Base-by-base conservation (phyloP, 2,329 filamentous ascomycete species). In the Pseudogymnoascus sp. region DNA sequence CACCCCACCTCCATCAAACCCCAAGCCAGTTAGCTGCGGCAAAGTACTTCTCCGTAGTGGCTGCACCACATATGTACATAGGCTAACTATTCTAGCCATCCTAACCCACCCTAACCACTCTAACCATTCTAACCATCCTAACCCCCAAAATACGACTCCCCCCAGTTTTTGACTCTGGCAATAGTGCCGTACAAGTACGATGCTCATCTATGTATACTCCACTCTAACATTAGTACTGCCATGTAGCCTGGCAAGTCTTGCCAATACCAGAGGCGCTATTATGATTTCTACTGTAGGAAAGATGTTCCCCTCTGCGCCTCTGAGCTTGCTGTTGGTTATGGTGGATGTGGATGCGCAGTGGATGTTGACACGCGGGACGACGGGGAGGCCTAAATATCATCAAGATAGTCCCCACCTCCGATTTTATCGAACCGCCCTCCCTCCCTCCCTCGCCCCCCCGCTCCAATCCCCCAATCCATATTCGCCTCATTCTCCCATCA, bases 361-460 rank as follows among this genome's bases (percentile, higher is more conserved):
- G 40, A 50, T 53, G 23, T 53, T 53, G 46, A 53, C 46, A 53
- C 46, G 46, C 46, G 46, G 46, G 46, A 53, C 46, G 46, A 53
- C 15, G 46, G 46, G 46, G 46, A 53, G 23, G 46, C 46, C 46
- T 53, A 53, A 53, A 53, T 53, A 53, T 53, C 46, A 53, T 53
- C 46, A 53, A 53, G 46, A 53, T 53, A 53, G 26, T 53, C 46
- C 46, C 46, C 46, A 31, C 46, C 44, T 50, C 15, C 46, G 46
- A 31, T 53, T 53, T 53, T 53, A 23, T 53, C 26, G 29, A 31
- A 53, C 23, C 40, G 21, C 17, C 17, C 17, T 42, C 17, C 17
- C 21, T 50, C 44, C 7, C 23, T 17, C 44, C 9, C 21, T n/a
- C 42, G 19, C 21, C 23, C 44, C 44, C 26, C 46, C 26, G 26